Evolutionary conservation across 805 yeast genomes (phyloP).

Genomic region (Torulaspora indica): DNA sequence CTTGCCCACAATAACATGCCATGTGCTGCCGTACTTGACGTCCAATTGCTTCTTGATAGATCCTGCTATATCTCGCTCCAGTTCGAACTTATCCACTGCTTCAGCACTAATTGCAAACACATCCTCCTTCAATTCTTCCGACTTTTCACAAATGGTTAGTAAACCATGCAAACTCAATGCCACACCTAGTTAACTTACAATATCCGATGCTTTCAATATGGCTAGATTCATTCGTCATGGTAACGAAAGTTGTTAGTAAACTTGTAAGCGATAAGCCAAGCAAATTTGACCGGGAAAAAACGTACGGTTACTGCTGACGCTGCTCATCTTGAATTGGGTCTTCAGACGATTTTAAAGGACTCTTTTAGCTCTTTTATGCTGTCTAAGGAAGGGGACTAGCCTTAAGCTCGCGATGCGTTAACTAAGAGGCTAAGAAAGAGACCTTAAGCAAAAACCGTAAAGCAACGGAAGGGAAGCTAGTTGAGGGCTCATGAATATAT

Average conservation of each 20-base stretch:
- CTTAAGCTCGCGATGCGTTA: slow-evolving; percentile 3
- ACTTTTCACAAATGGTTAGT: slow-evolving; percentile 14
- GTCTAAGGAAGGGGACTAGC: neutral
- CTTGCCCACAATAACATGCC: slow-evolving; percentile 81
- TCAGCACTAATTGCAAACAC: slow-evolving; percentile 24
- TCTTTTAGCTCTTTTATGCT: neutral
- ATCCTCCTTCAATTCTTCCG: slow-evolving; percentile 31
- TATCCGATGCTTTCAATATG: slow-evolving; percentile 33
- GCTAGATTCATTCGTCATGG: slow-evolving; percentile 12
- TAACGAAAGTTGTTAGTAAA: slow-evolving; percentile 6
- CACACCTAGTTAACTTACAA: slow-evolving; percentile 22
- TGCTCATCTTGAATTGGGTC: slow-evolving; percentile 8
- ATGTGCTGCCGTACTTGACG: slow-evolving; percentile 57
- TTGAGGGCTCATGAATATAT: slow-evolving; percentile 17
- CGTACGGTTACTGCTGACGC: slow-evolving; percentile 11
- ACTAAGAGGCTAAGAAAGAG: neutral
- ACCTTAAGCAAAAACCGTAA: neutral
- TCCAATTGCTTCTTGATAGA: slow-evolving; percentile 62
- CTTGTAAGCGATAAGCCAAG: neutral
- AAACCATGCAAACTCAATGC: neutral
- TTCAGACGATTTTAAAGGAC: neutral
- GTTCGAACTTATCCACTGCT: slow-evolving; percentile 22
- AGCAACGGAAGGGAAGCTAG: neutral
- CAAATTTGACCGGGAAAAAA: neutral
- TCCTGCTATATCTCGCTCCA: slow-evolving; percentile 55